Evolutionary conservation across 352 stramenopile species (phyloP).

Genomic region (Globisporangium radiosum): DNA sequence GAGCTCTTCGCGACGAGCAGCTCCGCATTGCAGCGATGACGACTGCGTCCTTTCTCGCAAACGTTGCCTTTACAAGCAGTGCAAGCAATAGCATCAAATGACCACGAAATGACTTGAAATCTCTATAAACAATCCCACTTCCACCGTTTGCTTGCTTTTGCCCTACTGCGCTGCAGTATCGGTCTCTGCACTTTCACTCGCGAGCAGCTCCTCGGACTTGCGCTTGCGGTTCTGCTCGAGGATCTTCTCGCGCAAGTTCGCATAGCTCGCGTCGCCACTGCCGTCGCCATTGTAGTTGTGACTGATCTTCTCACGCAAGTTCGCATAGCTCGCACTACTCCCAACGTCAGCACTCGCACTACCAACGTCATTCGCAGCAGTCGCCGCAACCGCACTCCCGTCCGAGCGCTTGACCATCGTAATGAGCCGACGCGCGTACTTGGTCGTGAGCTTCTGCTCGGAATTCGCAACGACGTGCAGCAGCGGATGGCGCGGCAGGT

Average conservation of each 20-base stretch:
- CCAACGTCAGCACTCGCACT: slow-evolving; percentile 5
- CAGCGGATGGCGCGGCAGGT: slow-evolving; percentile 67
- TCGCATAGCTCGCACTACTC: slow-evolving; percentile 55
- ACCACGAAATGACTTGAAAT: no score
- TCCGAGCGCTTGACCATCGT: slow-evolving; percentile 75
- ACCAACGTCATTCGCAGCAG: not conserved
- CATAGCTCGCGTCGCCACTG: slow-evolving; percentile 71
- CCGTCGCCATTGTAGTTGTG: slow-evolving; percentile 21
- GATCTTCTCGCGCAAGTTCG: slow-evolving; percentile 70
- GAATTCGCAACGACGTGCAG: slow-evolving; percentile 71
- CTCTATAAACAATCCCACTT: no score
- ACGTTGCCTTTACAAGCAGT: no score
- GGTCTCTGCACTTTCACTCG: no score
- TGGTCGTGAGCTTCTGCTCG: slow-evolving; percentile 79
- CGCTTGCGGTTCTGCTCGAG: slow-evolving; percentile 45
- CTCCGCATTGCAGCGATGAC: no score
- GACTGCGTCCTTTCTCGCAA: no score
- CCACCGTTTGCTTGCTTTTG: no score
- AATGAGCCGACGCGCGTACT: slow-evolving; percentile 79
- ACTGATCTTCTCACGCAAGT: slow-evolving; percentile 65
- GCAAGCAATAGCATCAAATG: no score
- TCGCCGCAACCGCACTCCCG: not conserved
- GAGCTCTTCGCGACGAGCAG: no score
- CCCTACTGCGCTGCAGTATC: no score
- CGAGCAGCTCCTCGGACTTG: slow-evolving; percentile 33